Evolutionary conservation across 495 filamentous ascomycete species (phyloP), one percentile per base, ranked within the genome.

Genomic region (Lophiostoma macrostomum): DNA sequence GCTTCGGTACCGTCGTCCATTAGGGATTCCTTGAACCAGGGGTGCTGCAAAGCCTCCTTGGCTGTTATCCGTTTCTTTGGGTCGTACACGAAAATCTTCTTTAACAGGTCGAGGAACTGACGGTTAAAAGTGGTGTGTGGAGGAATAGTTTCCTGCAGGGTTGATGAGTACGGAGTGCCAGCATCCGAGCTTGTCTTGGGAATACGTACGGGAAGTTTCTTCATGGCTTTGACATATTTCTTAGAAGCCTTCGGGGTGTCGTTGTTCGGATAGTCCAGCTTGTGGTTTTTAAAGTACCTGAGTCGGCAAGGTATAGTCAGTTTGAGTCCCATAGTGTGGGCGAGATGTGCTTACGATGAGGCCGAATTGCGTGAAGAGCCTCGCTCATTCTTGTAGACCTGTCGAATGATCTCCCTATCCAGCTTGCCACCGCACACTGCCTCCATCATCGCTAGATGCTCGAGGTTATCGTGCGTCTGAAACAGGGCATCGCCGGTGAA

Each of bases 371-470:
- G 75, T 31, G 79, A 83, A 40, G 78, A 85, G 42, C 82, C 75
- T 36, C 83, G 79, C 16, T 67, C 77, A 69, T 69, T 76, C 66
- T 73, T 79, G 63, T 83, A 64, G 1, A 96, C 90, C 60, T 86
- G 78, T 55, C 81, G 75, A 23, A 98, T 83, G 8, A 98, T 76
- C 31, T 79, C 77, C 3, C 75, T 65, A 55, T 97, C 93, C 34
- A 98, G 81, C 48, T 78, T 79, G 5, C 73, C 71, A 19, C 82
- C 83, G 62, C 88, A 89, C 12, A 96, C 90, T 19, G 82, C 80
- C 64, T 98, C 91, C 93, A 98, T 98, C 93, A 98, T 98, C n/a
- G 90, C 93, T 37, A 98, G 74, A 73, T 98, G 93, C 67, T 97
- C 93, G 5, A 96, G 80, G 61, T 97, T 97, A 73, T 98, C 93